Evolutionary conservation across 2,329 filamentous ascomycete species (phyloP).

Genomic region (Huntiella omanensis): DNA sequence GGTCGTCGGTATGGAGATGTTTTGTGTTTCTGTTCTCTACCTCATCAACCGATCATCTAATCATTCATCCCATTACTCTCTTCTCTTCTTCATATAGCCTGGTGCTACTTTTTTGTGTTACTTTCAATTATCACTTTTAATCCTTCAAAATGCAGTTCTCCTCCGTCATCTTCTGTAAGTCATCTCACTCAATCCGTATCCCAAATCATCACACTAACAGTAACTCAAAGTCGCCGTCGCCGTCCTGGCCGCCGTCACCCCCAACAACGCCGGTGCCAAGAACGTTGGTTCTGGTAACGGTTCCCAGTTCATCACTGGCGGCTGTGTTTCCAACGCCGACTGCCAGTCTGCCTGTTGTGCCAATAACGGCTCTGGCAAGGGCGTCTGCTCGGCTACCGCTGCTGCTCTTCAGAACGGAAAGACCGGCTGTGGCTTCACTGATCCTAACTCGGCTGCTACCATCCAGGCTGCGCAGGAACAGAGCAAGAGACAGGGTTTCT

Average conservation of each 20-base stretch:
- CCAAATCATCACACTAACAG: neutral
- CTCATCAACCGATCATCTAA: neutral
- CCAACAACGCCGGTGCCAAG: conserved; percentile 15
- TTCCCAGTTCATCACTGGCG: conserved; percentile 17
- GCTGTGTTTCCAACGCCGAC: conserved; percentile 16
- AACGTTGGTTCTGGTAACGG: conserved; percentile 15
- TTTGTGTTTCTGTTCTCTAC: neutral
- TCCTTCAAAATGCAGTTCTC: conserved; percentile 14
- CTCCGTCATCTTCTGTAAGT: conserved; percentile 16
- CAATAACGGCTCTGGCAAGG: conserved; percentile 13
- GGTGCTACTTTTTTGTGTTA: conserved; percentile 1
- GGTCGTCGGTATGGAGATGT: neutral
- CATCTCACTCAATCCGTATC: neutral
- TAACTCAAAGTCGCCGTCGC: conserved; percentile 11
- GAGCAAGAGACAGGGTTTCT: conserved; percentile 11
- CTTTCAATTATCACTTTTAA: conserved; percentile 7
- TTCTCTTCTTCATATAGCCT: conserved; percentile 4
- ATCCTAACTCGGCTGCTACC: conserved; percentile 11
- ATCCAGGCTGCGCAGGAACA: conserved; percentile 11
- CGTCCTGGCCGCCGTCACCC: conserved; percentile 13
- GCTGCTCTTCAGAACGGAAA: conserved; percentile 17
- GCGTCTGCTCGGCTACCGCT: conserved; percentile 17
- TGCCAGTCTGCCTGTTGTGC: conserved; percentile 17
- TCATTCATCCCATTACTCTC: neutral
- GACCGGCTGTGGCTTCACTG: conserved; percentile 18